phyloP scores from a whole-genome alignment of 2,329 filamentous ascomycete genomes.

The Calonectria hongkongensis region DNA sequence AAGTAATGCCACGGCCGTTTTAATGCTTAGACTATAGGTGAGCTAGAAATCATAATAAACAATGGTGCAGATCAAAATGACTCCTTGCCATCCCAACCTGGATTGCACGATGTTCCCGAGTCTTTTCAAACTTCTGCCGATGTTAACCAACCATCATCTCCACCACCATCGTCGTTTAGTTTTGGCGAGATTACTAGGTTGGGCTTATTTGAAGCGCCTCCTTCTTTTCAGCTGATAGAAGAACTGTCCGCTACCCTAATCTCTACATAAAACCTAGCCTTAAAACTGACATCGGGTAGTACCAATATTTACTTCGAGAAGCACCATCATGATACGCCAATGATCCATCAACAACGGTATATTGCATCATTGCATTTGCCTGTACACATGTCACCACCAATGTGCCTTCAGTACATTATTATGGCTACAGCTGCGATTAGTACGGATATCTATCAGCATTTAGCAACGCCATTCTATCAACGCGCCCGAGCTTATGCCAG shows the following conservation, averaged over 20 bases:
- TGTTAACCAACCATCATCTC: background rate
- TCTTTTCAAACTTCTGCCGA: background rate
- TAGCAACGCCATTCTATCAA: constrained; percentile 8
- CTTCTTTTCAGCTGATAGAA: background rate
- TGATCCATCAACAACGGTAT: constrained; percentile 1
- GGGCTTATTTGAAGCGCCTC: constrained; percentile 5
- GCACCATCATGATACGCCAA: constrained; percentile 1
- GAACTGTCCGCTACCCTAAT: background rate
- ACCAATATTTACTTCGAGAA: constrained; percentile 8
- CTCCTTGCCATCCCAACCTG: background rate
- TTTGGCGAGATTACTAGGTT: background rate
- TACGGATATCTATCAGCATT: background rate
- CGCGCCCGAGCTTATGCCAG: background rate
- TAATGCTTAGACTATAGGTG: background rate
- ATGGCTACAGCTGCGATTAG: background rate
- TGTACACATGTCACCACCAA: background rate
- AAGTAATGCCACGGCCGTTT: background rate
- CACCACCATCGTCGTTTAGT: background rate
- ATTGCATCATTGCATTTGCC: constrained; percentile 1
- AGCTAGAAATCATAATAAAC: background rate
- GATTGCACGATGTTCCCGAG: background rate
- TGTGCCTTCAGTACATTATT: constrained; percentile 20
- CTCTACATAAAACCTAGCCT: background rate
- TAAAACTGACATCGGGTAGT: constrained; percentile 4
- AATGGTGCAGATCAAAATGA: background rate